A percentile compares a stretch with the other conserved stretches of the same genome.
Evolutionary conservation across 768 basidiomycete genomes (phyloP).

Genomic region (Cubamyces lactineus): DNA sequence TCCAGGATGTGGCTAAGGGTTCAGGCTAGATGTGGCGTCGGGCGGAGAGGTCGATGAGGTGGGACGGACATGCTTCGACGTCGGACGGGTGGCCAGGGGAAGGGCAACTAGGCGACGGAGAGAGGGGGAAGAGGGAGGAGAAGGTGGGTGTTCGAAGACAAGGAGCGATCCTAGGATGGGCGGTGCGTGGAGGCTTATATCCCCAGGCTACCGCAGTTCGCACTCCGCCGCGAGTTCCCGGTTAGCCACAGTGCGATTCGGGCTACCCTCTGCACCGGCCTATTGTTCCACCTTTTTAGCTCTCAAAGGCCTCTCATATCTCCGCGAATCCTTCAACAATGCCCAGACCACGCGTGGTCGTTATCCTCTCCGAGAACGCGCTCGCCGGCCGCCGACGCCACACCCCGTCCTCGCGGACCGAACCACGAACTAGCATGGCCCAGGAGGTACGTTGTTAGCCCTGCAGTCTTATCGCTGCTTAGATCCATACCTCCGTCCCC

Average conservation of each 20-base stretch:
- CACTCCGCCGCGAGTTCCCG: conserved; percentile 15
- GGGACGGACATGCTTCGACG: too few species aligned
- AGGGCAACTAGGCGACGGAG: not conserved
- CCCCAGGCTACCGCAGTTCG: conserved; percentile 6
- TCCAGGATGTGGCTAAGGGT: too few species aligned
- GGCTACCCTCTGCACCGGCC: not conserved
- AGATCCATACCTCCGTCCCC: too few species aligned
- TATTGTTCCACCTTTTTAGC: conserved; percentile 1
- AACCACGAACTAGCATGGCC: too few species aligned
- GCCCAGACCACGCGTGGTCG: not conserved
- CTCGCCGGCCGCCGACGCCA: not conserved
- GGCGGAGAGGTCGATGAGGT: too few species aligned
- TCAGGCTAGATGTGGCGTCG: too few species aligned
- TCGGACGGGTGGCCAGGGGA: not conserved
- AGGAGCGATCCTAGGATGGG: not conserved
- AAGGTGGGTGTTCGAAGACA: not conserved
- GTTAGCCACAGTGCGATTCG: conserved; percentile 4
- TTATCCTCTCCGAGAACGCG: not conserved
- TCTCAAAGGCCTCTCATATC: not conserved
- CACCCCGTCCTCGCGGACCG: not conserved
- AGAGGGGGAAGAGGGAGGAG: not conserved
- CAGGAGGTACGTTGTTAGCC: too few species aligned
- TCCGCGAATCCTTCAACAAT: not conserved
- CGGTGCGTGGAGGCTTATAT: not conserved
- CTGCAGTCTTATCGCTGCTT: too few species aligned